These are phyloP conservation scores for Phytophthora colocasiae DNA, from an alignment of 352 stramenopile species.

Conservation along the genomic window DNA sequence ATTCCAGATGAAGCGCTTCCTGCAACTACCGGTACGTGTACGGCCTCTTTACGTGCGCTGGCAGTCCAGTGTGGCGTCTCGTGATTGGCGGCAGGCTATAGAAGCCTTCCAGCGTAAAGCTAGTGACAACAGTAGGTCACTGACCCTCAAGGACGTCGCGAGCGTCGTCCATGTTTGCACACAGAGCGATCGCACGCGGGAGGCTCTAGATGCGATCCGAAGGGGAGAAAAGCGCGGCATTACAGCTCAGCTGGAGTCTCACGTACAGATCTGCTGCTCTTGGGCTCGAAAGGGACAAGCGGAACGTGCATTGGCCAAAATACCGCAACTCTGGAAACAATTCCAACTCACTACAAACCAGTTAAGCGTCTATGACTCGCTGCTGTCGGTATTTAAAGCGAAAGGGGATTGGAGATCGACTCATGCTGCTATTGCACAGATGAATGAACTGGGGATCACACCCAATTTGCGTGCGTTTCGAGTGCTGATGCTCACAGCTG, in stretches of 20 bases:
- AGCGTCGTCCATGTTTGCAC: slow-evolving; percentile 51
- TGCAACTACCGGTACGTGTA: no score
- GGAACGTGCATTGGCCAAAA: slow-evolving; percentile 51
- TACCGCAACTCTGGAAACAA: slow-evolving; percentile 35
- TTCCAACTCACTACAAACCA: slow-evolving; percentile 27
- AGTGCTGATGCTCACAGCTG: slow-evolving; percentile 65
- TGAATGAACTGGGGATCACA: slow-evolving; percentile 58
- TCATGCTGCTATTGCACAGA: slow-evolving; percentile 64
- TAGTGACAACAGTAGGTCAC: slow-evolving; percentile 20
- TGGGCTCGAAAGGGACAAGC: slow-evolving; percentile 58
- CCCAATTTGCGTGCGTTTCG: slow-evolving; percentile 64
- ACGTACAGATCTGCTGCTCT: slow-evolving; percentile 57
- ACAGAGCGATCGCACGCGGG: slow-evolving; percentile 51
- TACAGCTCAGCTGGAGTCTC: slow-evolving; percentile 32
- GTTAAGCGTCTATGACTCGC: slow-evolving; percentile 50
- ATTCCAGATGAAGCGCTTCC: no score
- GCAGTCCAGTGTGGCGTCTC: slow-evolving; percentile 5
- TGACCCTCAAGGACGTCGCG: slow-evolving; percentile 35
- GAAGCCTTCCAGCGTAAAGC: slow-evolving; percentile 53
- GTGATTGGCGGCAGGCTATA: slow-evolving; percentile 56
- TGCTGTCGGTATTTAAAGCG: slow-evolving; percentile 63
- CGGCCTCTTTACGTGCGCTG: slow-evolving; percentile 1
- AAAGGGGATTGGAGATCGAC: slow-evolving; percentile 70
- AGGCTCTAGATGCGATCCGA: slow-evolving; percentile 57
- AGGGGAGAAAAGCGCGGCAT: slow-evolving; percentile 52